A percentile compares a stretch with the other conserved stretches of the same genome.
Evolutionary conservation across 2,329 filamentous ascomycete genomes (phyloP).

Genomic region (Pseudophaeomoniella oleicola): DNA sequence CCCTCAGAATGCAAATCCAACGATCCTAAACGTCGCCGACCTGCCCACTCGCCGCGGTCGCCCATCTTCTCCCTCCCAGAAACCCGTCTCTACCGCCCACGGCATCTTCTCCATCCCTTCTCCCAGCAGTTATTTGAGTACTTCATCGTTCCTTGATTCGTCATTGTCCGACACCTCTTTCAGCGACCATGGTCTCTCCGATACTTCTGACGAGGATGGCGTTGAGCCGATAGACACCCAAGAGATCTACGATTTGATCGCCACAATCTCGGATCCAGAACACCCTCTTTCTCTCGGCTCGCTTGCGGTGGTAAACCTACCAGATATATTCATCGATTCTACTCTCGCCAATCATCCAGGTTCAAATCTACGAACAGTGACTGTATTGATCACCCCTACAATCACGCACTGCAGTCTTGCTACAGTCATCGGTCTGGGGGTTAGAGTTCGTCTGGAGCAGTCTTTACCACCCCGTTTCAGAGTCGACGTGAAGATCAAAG

Average conservation of each 20-base stretch:
- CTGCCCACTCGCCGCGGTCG: slow-evolving; percentile 61
- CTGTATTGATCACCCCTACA: slow-evolving; percentile 85
- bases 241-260: slow-evolving; percentile 93
- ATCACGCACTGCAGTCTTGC: slow-evolving; percentile 94
- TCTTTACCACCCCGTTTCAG: slow-evolving; percentile 82
- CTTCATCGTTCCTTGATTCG: slow-evolving; percentile 30
- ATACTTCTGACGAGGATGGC: slow-evolving; percentile 23
- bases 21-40: slow-evolving; percentile 75
- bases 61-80: slow-evolving; percentile 22
- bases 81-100: slow-evolving; percentile 31
- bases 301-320: slow-evolving; percentile 87
- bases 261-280: slow-evolving; percentile 89
- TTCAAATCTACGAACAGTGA: slow-evolving; percentile 56
- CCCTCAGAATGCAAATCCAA: slow-evolving; percentile 68
- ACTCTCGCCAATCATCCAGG: slow-evolving; percentile 43
- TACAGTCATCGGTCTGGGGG: slow-evolving; percentile 87
- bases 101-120: slow-evolving; percentile 17
- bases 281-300: slow-evolving; percentile 89
- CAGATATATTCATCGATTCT: slow-evolving; percentile 69
- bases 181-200: slow-evolving; percentile 15
- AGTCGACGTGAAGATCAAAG: slow-evolving; percentile 84
- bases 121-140: slow-evolving; percentile 28
- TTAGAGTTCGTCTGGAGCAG: slow-evolving; percentile 81
- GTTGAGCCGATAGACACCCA: slow-evolving; percentile 88
- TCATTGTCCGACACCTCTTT: slow-evolving; percentile 27